Percentiles rank a stretch among this genome's conserved stretches.
These are phyloP conservation scores for Immersiporthe knoxdaviesiana DNA, from an alignment of 2,329 filamentous ascomycete genomes.

Conservation along the genomic window DNA sequence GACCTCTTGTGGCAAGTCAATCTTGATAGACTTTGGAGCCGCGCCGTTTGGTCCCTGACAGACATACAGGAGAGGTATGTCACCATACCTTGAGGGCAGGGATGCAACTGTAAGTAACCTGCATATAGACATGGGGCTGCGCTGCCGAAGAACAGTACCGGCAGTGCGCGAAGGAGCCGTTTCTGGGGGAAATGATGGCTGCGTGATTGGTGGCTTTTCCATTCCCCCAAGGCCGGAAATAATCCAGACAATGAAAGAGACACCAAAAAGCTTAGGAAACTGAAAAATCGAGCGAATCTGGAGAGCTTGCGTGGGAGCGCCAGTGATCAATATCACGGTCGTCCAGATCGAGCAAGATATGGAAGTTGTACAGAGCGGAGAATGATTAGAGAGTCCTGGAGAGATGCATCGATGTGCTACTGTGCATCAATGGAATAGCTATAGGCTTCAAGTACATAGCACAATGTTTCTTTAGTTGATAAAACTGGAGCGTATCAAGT, in stretches of 20 bases:
- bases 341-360: background rate
- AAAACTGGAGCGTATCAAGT: too few relatives aligned
- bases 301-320: background rate
- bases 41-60: background rate
- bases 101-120: background rate
- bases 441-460: too few relatives aligned
- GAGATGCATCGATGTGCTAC: background rate
- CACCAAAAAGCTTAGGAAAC: background rate
- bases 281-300: background rate
- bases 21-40: background rate
- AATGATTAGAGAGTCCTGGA: background rate
- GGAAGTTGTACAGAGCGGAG: background rate
- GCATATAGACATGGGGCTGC: background rate
- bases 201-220: constrained; percentile 14
- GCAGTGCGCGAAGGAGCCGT: background rate
- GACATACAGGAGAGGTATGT: background rate
- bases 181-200: background rate
- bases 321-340: background rate
- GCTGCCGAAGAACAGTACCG: constrained; percentile 3
- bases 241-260: background rate
- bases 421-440: too few relatives aligned
- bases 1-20: constrained; percentile 8
- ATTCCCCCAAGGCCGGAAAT: background rate
- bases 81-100: background rate
- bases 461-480: too few relatives aligned